phyloP scores from a whole-genome alignment of 2,329 filamentous ascomycete genomes.

The Leptoxyphium fumago region DNA sequence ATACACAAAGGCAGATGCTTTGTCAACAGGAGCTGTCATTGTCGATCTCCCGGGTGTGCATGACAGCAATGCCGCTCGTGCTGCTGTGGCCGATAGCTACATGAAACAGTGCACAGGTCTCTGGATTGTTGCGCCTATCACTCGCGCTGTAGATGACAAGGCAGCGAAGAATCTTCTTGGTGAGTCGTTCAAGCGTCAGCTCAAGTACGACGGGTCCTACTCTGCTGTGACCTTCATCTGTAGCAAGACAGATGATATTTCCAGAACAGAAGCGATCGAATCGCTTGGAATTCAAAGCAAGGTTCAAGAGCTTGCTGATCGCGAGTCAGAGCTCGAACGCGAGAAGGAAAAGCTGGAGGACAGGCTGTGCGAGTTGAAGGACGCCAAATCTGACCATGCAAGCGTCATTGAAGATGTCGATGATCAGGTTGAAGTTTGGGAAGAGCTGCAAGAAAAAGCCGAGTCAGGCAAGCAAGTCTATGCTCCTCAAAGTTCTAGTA shows the following conservation, averaged over 20 bases:
- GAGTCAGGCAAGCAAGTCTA: constrained; percentile 30
- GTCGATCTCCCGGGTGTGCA: constrained; percentile 46
- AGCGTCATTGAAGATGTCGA: constrained; percentile 23
- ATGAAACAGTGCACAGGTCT: constrained; percentile 45
- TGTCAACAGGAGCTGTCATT: constrained; percentile 40
- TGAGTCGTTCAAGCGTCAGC: constrained; percentile 41
- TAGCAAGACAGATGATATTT: constrained; percentile 49
- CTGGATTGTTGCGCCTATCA: constrained; percentile 50
- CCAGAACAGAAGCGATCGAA: constrained; percentile 29
- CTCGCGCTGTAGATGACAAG: constrained; percentile 45
- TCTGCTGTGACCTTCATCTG: constrained; percentile 45
- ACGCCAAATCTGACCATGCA: constrained; percentile 21
- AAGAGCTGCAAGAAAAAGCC: constrained; percentile 23
- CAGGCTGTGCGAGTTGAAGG: constrained; percentile 16
- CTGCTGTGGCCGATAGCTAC: constrained; percentile 43
- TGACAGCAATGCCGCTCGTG: constrained; percentile 45
- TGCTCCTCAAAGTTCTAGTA: constrained; percentile 21
- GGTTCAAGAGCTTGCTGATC: constrained; percentile 12
- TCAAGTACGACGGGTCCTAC: constrained; percentile 44
- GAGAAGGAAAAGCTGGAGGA: constrained; percentile 9
- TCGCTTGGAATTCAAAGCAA: constrained; percentile 23
- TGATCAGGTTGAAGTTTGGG: constrained; percentile 32
- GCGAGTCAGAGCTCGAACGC: constrained; percentile 13
- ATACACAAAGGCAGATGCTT: constrained; percentile 33
- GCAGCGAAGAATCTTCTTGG: constrained; percentile 42